Conservation (phyloP, 306 rosid genomes). For the Dalbergia cultrata region DNA sequence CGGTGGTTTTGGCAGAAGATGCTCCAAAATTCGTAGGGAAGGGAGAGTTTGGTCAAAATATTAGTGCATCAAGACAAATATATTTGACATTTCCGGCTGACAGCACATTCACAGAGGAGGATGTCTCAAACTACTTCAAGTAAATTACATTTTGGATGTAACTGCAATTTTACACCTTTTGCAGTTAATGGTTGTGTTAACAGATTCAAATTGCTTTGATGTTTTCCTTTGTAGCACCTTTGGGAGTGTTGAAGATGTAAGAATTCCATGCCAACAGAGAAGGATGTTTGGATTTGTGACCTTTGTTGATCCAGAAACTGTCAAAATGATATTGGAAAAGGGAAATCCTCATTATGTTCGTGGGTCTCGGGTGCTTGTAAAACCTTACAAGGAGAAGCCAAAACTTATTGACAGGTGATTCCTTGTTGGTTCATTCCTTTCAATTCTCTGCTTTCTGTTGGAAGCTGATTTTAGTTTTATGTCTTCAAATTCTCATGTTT, state of each 20-base stretch:
- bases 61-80: conserved; percentile 81
- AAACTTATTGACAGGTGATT: conserved; percentile 70
- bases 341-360: conserved; percentile 80
- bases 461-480: not conserved
- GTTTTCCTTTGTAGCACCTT: conserved; percentile 56
- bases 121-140: conserved; percentile 88
- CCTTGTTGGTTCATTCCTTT: conserved; percentile 27
- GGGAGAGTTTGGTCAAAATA: conserved; percentile 68
- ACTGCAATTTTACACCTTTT: conserved; percentile 18
- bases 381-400: conserved; percentile 82
- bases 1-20: conserved; percentile 83
- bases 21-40: conserved; percentile 56
- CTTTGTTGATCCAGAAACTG: conserved; percentile 71
- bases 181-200: not conserved
- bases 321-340: conserved; percentile 66
- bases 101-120: conserved; percentile 91
- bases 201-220: conserved; percentile 13
- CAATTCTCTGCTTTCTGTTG: not conserved
- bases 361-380: conserved; percentile 89
- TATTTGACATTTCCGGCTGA: conserved; percentile 95
- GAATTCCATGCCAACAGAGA: conserved; percentile 85
- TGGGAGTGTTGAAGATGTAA: conserved; percentile 91
- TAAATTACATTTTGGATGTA: conserved; percentile 27
- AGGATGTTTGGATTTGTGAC: conserved; percentile 99
- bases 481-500: not conserved